phyloP scores from a whole-genome alignment of 2,329 filamentous ascomycete genomes.

The Apiospora aurea region DNA sequence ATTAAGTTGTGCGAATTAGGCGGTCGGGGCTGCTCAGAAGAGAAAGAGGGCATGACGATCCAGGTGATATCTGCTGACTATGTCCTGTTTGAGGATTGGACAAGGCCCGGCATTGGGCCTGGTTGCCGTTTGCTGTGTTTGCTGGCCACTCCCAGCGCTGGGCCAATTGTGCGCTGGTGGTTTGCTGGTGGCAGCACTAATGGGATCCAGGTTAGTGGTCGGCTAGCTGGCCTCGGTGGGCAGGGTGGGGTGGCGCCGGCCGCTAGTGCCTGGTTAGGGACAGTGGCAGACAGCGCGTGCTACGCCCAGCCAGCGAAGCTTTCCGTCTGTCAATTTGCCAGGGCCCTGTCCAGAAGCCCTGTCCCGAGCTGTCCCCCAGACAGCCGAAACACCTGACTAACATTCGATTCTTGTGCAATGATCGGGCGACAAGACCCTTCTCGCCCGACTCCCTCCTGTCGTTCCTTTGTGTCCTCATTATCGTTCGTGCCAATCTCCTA shows the following conservation, averaged over 20 bases:
- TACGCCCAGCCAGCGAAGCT: slow-evolving; percentile 2
- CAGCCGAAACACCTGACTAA: slow-evolving; percentile 6
- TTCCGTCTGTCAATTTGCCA: slow-evolving; percentile 8
- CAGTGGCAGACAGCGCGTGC: background rate
- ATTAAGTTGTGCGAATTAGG: background rate
- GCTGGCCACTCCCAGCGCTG: background rate
- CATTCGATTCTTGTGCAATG: slow-evolving; percentile 22
- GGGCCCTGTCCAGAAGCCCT: background rate
- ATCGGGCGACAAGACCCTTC: slow-evolving; percentile 21
- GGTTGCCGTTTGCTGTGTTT: too few relatives aligned
- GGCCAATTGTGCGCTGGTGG: slow-evolving; percentile 2
- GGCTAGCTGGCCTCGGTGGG: background rate
- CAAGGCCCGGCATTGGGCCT: background rate
- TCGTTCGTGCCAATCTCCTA: slow-evolving; percentile 6
- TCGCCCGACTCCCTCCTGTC: slow-evolving; percentile 19
- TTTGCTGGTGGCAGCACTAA: background rate
- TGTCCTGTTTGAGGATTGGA: slow-evolving; percentile 6
- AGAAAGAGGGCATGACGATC: slow-evolving; percentile 17
- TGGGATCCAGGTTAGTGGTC: slow-evolving; percentile 5
- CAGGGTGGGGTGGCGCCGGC: slow-evolving; percentile 7
- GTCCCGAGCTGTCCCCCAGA: background rate
- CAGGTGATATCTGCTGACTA: slow-evolving; percentile 17
- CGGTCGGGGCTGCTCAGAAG: background rate
- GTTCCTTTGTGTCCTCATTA: slow-evolving; percentile 22
- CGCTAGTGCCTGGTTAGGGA: background rate